phyloP scores from a whole-genome alignment of 2,329 filamentous ascomycete species.

The Paecilomyces fulvus region DNA sequence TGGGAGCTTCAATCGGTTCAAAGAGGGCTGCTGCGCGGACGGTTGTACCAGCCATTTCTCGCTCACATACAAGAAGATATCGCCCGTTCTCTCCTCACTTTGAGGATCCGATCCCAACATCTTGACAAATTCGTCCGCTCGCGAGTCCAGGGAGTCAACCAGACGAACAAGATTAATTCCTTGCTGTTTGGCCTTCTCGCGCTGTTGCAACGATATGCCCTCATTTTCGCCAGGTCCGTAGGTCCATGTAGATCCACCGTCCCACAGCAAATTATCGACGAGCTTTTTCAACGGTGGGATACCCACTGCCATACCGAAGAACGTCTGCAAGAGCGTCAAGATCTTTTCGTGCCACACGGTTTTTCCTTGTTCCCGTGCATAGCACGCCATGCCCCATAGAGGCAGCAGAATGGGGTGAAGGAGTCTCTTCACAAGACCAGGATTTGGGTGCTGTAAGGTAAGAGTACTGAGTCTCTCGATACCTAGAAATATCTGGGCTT shows the following conservation, averaged over 20 bases:
- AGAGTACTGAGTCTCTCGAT: constrained; percentile 28
- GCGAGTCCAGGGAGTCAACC: constrained; percentile 26
- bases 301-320: constrained; percentile 33
- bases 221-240: constrained; percentile 17
- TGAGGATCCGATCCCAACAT: constrained; percentile 31
- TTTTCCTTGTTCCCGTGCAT: constrained; percentile 22
- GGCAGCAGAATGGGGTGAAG: constrained; percentile 32
- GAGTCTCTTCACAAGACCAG: constrained; percentile 33
- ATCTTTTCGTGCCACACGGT: constrained; percentile 19
- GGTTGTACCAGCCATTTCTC: constrained; percentile 31
- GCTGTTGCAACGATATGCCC: constrained; percentile 19
- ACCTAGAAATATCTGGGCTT: constrained; percentile 20
- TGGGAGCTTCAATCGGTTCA: constrained; percentile 7
- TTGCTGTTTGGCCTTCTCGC: constrained; percentile 8
- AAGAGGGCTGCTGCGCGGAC: constrained; percentile 3
- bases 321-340: constrained; percentile 28
- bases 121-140: constrained; percentile 29
- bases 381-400: constrained; percentile 34
- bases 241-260: constrained; percentile 31
- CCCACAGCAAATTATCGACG: constrained; percentile 32
- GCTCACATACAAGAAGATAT: constrained; percentile 36
- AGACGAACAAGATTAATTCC: constrained; percentile 22
- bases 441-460: constrained; percentile 35
- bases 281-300: constrained; percentile 28
- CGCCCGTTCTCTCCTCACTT: constrained; percentile 31